These are phyloP conservation scores for Paramecium octaurelia DNA, from an alignment of 73 alveolate genomes.

Conservation along the genomic window DNA sequence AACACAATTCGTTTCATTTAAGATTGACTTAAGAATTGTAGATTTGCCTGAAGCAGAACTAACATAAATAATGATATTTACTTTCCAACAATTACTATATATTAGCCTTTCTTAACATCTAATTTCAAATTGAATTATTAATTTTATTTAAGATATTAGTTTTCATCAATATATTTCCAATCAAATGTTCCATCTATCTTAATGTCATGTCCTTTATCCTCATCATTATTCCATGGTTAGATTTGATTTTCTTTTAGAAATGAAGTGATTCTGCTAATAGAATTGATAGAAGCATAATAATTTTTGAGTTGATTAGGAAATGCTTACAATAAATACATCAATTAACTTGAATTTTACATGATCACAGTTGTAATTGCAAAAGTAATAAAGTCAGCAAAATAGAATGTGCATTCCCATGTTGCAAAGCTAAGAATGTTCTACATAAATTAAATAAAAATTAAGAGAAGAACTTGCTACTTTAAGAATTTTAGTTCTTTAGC, in stretches of 20 bases:
- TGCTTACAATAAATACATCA: neutral
- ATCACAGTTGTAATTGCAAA: neutral
- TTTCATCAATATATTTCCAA: conserved; percentile 41
- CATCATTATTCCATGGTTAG: neutral
- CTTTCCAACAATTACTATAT: neutral
- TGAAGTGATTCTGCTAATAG: neutral
- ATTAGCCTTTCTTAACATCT: neutral
- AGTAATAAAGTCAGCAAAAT: neutral
- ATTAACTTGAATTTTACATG: neutral
- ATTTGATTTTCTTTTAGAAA: neutral
- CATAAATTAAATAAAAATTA: neutral
- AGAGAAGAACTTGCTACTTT: neutral
- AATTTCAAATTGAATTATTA: neutral
- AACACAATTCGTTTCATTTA: conserved; percentile 38
- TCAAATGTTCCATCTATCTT: neutral
- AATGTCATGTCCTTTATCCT: neutral
- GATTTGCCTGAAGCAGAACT: conserved; percentile 49
- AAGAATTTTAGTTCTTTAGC: neutral
- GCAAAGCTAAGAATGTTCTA: neutral
- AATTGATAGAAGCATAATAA: neutral
- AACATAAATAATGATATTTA: neutral
- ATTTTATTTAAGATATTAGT: neutral
- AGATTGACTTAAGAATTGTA: neutral
- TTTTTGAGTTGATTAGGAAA: neutral
- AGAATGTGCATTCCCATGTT: neutral